phyloP scores from a whole-genome alignment of 768 basidiomycete genomes.

The Omphalotus guepiniiformis region DNA sequence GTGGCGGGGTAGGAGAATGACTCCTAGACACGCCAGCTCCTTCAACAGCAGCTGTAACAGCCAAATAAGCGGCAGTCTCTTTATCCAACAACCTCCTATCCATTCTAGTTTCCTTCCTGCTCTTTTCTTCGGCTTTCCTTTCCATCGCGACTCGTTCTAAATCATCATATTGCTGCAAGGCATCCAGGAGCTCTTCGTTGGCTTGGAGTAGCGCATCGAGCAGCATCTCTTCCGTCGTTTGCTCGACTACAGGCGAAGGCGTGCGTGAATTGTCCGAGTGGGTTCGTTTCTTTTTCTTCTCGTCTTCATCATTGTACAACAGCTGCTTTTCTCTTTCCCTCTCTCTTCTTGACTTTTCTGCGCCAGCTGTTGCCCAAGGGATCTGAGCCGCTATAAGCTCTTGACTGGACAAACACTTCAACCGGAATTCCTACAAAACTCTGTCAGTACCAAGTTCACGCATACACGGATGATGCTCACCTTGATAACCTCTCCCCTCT shows the following conservation, averaged over 20 bases:
- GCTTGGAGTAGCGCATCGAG: constrained; percentile 70
- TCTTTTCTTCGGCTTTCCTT: constrained; percentile 62
- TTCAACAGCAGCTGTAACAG: neutral
- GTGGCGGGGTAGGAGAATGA: constrained; percentile 16
- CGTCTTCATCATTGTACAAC: neutral
- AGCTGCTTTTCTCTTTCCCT: constrained; percentile 18
- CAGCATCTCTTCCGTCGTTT: constrained; percentile 72
- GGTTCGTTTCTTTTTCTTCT: constrained; percentile 9
- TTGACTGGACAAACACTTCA: constrained; percentile 75
- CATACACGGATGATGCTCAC: constrained; percentile 34
- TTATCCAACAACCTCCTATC: constrained; percentile 54
- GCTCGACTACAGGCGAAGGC: constrained; percentile 30
- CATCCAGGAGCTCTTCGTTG: constrained; percentile 66
- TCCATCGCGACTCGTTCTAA: constrained; percentile 64
- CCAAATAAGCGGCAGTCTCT: neutral
- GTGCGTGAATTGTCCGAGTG: constrained; percentile 13
- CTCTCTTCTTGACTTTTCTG: constrained; percentile 58
- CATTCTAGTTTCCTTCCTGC: constrained; percentile 62
- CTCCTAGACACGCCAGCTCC: neutral
- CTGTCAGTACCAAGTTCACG: constrained; percentile 3
- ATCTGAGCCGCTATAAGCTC: constrained; percentile 86
- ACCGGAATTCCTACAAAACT: constrained; percentile 70
- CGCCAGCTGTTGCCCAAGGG: constrained; percentile 84
- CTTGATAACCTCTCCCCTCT: constrained; percentile 51
- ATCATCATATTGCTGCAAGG: constrained; percentile 74